phyloP scores from a whole-genome alignment of 345 rosid genomes.

The Anacardium occidentale region DNA sequence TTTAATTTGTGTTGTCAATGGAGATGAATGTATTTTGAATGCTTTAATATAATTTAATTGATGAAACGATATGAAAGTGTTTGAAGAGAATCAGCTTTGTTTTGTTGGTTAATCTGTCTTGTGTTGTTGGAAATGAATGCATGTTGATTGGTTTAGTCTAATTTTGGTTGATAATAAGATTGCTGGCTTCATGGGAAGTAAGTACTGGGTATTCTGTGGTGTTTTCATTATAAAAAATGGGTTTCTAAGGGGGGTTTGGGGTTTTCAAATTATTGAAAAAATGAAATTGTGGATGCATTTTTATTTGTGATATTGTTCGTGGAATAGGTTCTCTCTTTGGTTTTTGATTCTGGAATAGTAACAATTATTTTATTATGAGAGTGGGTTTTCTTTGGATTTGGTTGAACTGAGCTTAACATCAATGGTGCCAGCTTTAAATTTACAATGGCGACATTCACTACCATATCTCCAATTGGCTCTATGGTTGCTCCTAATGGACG shows the following conservation, averaged over 20 bases:
- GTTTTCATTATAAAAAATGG: neutral
- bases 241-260: neutral
- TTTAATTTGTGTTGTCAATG: neutral
- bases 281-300: too few relatives aligned
- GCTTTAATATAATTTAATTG: too few relatives aligned
- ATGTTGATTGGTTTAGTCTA: too few relatives aligned
- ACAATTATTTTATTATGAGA: neutral
- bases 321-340: neutral
- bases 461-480: conserved; percentile 69
- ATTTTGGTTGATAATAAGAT: too few relatives aligned
- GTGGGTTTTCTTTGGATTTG: neutral
- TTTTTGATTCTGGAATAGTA: neutral
- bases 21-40: neutral
- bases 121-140: neutral
- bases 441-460: conserved; percentile 76
- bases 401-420: neutral
- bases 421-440: conserved; percentile 21
- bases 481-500: conserved; percentile 58
- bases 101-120: neutral
- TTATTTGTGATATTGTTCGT: too few relatives aligned
- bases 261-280: too few relatives aligned
- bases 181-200: neutral
- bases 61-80: too few relatives aligned
- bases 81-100: neutral
- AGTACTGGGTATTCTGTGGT: neutral